Evolutionary conservation across 2,329 filamentous ascomycete genomes (phyloP).

Genomic region (Colletotrichum nymphaeae): DNA sequence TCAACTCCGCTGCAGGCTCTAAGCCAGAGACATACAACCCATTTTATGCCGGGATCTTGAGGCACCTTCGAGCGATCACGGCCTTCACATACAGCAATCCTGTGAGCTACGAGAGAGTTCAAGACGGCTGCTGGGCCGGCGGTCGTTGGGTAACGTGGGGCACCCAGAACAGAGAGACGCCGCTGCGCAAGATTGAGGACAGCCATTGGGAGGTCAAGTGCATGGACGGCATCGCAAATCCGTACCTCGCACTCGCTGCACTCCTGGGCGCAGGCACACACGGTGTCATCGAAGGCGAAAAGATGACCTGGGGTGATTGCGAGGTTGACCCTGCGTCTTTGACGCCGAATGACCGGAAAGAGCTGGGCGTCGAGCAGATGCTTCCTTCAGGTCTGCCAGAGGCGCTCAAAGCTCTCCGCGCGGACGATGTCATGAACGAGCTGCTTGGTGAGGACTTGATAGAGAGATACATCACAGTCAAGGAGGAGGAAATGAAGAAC

Average conservation of each 20-base stretch:
- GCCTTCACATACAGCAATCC: constrained; percentile 77
- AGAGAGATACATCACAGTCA: constrained; percentile 67
- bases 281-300: constrained; percentile 57
- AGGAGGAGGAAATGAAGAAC: constrained; percentile 67
- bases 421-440: constrained; percentile 57
- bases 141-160: constrained; percentile 85
- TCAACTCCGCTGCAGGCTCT: constrained; percentile 59
- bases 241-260: constrained; percentile 75
- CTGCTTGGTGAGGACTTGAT: constrained; percentile 64
- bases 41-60: constrained; percentile 80
- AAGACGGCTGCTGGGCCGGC: constrained; percentile 80
- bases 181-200: constrained; percentile 73
- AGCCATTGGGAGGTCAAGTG: constrained; percentile 84
- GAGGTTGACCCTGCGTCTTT: constrained; percentile 64
- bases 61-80: constrained; percentile 72
- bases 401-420: constrained; percentile 63
- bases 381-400: constrained; percentile 66
- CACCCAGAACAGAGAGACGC: constrained; percentile 81
- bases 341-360: constrained; percentile 55
- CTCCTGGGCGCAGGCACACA: constrained; percentile 69
- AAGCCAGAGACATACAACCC: constrained; percentile 62
- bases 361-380: constrained; percentile 64
- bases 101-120: constrained; percentile 75
- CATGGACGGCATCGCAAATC: constrained; percentile 83
- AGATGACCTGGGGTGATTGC: constrained; percentile 65